phyloP scores from a whole-genome alignment of 768 basidiomycete species.

The Mycena vulgaris region DNA sequence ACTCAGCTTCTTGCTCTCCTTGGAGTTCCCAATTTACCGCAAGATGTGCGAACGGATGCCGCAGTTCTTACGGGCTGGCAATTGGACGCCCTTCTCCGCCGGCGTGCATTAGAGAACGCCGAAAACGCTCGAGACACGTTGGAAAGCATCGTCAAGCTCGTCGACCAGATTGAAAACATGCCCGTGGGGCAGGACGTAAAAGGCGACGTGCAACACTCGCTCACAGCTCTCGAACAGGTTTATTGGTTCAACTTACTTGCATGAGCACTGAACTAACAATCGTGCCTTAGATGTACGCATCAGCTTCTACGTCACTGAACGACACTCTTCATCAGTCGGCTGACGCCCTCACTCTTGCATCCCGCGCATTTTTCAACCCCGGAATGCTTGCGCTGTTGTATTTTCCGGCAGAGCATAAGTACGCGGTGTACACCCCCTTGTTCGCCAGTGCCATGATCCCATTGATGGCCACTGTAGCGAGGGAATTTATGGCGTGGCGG shows the following conservation, averaged over 20 bases:
- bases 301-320: slow-evolving; percentile 22
- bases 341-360: slow-evolving; percentile 75
- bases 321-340: slow-evolving; percentile 71
- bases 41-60: slow-evolving; percentile 51
- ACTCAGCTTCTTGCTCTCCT: slow-evolving; percentile 85
- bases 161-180: slow-evolving; percentile 92
- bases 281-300: slow-evolving; percentile 27
- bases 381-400: slow-evolving; percentile 97
- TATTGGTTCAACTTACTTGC: slow-evolving; percentile 2
- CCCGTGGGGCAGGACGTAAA: slow-evolving; percentile 86
- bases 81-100: slow-evolving; percentile 82
- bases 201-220: slow-evolving; percentile 77
- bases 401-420: slow-evolving; percentile 98
- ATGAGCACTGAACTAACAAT: background rate
- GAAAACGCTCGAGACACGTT: slow-evolving; percentile 81
- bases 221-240: slow-evolving; percentile 84
- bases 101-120: slow-evolving; percentile 79
- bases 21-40: slow-evolving; percentile 78
- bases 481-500: slow-evolving; percentile 81
- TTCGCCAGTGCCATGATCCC: slow-evolving; percentile 94
- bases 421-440: slow-evolving; percentile 95
- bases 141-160: slow-evolving; percentile 85
- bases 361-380: slow-evolving; percentile 95
- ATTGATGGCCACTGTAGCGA: slow-evolving; percentile 78
- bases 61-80: slow-evolving; percentile 79